Evolutionary conservation across 2,329 filamentous ascomycete genomes (phyloP), one percentile per base, ranked within the genome.

Genomic region (Aspergillus neotritici): DNA sequence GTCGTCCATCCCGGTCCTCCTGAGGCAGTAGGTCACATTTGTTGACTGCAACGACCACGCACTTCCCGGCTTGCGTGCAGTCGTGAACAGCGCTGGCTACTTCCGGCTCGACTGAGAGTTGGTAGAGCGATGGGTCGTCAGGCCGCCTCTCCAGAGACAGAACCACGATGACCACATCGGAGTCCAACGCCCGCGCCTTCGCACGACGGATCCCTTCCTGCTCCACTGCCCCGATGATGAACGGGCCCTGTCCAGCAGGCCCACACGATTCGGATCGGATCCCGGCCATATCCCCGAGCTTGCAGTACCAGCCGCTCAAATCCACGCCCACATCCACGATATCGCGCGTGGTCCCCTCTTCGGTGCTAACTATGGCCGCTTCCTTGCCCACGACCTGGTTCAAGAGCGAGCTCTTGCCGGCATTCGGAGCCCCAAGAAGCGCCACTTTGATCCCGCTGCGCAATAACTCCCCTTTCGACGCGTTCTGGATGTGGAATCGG

Each of bases 241-340:
- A 40, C 5, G 43, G 38, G 7, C 45, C 48, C 12, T 42, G 42
- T n/a, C 53, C 54, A 15, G 50, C 46, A 8, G 31, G 45, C 17
- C 40, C 44, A 11, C 43, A 44, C 21, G 34, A 28, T 32, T 60
- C 61, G 2, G 75, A 79, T 38, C 89, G 77, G 53, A 98, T 80
- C 1, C 93, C 93, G 14, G 93, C 93, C 57, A 93, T 97, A 68
- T 98, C 93, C 12, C 91, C 90, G 60, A 98, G 83, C n/a, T 86
- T 87, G 65, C 90, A 94, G 38, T 94, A 80, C 70, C 86, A 98
- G 0, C 93, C 93, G 1, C 83, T 82, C 37, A 98, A 75, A 67
- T 98, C 93, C 17, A 98, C 76, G 21, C 85, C 85, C 1, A 93
- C 86, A 69, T 98, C 93, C 9, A 98, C 84, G 40, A 98, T 83